A percentile compares a stretch with the other conserved stretches of the same genome.
Conservation (phyloP, 306 rosid species). For the Dryas alaskensis region DNA sequence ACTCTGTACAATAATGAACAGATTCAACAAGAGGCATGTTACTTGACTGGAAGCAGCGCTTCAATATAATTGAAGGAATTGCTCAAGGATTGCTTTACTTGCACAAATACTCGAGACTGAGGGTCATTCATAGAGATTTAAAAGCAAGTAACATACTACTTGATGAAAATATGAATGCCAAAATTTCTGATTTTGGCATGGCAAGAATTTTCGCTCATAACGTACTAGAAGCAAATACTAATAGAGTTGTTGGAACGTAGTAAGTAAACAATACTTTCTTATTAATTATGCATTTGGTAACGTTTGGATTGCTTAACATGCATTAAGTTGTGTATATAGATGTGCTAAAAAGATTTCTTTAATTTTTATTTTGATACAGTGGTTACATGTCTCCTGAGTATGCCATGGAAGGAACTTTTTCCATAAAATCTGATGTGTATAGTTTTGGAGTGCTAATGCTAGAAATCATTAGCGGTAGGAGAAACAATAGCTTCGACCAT, state of each 20-base stretch:
- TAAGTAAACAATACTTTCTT: conserved; percentile 13
- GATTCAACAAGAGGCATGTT: neutral
- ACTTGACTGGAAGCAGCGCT: neutral
- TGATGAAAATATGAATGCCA: conserved; percentile 20
- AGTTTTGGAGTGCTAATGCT: conserved; percentile 10
- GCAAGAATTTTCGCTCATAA: conserved; percentile 7
- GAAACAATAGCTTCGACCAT: conserved; percentile 14
- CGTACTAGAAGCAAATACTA: conserved; percentile 18
- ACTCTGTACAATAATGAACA: neutral
- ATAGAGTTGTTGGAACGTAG: conserved; percentile 29
- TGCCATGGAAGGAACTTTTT: neutral
- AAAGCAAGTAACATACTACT: conserved; percentile 16
- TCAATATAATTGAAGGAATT: conserved; percentile 7
- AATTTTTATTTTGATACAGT: neutral
- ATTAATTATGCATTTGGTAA: neutral
- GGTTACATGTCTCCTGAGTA: conserved; percentile 28
- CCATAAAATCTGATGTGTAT: neutral
- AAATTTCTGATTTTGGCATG: conserved; percentile 21
- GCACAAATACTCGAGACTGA: conserved; percentile 9
- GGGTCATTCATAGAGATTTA: conserved; percentile 9
- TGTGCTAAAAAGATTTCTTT: neutral
- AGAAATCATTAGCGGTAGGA: conserved; percentile 8
- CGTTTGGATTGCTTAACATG: too few relatives aligned
- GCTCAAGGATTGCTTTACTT: conserved; percentile 13
- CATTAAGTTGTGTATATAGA: neutral